Evolutionary conservation across 805 yeast genomes (phyloP).

Genomic region (Isabelozyma pseudorhagii): DNA sequence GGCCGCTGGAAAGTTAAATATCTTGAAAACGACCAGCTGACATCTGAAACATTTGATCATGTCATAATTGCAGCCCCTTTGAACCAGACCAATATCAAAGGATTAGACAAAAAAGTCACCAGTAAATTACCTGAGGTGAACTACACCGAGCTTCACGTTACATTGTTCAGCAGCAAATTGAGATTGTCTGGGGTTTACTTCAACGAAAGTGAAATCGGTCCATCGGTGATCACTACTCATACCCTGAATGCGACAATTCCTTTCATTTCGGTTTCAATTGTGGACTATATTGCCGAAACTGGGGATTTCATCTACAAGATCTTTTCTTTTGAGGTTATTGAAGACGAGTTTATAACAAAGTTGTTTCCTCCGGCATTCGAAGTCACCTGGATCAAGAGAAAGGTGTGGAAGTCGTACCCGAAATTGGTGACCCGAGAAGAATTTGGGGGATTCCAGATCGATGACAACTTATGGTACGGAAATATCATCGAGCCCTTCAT

Average conservation of each 20-base stretch:
- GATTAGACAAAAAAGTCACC: not conserved
- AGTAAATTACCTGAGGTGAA: conserved; percentile 15
- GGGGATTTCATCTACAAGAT: conserved; percentile 40
- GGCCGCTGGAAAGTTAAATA: conserved; percentile 4
- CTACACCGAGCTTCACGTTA: conserved; percentile 39
- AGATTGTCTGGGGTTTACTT: conserved; percentile 13
- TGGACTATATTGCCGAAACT: conserved; percentile 18
- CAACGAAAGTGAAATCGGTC: conserved; percentile 9
- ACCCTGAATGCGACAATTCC: conserved; percentile 8
- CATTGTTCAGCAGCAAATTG: conserved; percentile 25
- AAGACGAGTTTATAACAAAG: not conserved
- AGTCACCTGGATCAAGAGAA: conserved; percentile 15
- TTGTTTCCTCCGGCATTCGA: not conserved
- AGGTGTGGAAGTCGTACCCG: conserved; percentile 47
- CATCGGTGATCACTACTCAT: conserved; percentile 21
- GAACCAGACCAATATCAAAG: conserved; percentile 22
- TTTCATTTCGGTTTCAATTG: conserved; percentile 33
- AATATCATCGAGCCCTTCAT: conserved; percentile 45
- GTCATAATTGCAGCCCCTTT: conserved; percentile 46
- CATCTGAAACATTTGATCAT: conserved; percentile 30
- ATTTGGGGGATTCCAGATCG: conserved; percentile 26
- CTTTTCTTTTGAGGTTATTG: conserved; percentile 26
- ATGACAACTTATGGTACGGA: conserved; percentile 36
- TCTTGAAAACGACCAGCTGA: conserved; percentile 7
- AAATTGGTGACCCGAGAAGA: conserved; percentile 22